phyloP scores from a whole-genome alignment of 2,329 filamentous ascomycete genomes.

The Lachnellula occidentalis region DNA sequence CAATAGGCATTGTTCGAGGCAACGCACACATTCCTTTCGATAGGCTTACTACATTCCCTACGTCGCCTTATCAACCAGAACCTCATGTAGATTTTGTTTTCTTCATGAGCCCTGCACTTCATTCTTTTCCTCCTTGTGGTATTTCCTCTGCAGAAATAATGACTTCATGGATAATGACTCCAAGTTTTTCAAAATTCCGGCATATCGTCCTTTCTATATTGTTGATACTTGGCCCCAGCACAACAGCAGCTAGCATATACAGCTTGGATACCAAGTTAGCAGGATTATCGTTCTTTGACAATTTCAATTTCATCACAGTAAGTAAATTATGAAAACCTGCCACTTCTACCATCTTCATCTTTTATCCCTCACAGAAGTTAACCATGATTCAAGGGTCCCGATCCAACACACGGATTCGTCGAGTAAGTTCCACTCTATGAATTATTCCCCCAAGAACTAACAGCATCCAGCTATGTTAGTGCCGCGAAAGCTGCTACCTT shows the following conservation, averaged over 20 bases:
- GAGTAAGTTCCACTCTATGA: constrained; percentile 45
- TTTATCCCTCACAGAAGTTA: background rate
- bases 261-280: constrained; percentile 15
- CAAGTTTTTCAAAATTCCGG: background rate
- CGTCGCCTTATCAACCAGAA: background rate
- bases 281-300: constrained; percentile 35
- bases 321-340: background rate
- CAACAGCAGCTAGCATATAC: constrained; percentile 5
- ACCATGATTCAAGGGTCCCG: constrained; percentile 30
- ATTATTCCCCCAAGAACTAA: constrained; percentile 34
- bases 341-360: background rate
- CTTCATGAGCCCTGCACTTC: background rate
- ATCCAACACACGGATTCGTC: constrained; percentile 66
- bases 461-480: constrained; percentile 50
- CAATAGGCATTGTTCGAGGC: background rate
- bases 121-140: background rate
- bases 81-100: background rate
- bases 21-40: background rate
- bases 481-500: constrained; percentile 11
- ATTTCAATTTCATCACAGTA: constrained; percentile 48
- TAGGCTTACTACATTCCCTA: constrained; percentile 1
- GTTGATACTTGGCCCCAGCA: background rate
- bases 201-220: background rate
- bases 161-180: background rate
- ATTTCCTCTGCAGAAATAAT: background rate